Evolutionary conservation across 164 flowering plant species (phyloP).

Genomic region (Paratinospora sagittata): DNA sequence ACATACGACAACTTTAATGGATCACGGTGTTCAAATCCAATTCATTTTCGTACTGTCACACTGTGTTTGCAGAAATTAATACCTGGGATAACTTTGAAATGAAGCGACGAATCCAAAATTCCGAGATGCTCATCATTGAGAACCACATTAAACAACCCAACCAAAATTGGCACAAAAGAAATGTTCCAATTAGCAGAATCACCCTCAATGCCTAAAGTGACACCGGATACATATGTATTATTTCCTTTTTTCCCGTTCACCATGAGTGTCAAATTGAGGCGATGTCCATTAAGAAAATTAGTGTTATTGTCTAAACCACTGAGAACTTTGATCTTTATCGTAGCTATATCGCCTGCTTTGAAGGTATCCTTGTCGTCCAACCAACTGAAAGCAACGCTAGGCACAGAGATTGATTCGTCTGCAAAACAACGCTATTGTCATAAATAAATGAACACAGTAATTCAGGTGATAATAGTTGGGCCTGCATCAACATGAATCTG

Average conservation of each 20-base stretch:
- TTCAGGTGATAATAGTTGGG: background rate
- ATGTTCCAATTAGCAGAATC: constrained; percentile 53
- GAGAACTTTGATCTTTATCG: constrained; percentile 49
- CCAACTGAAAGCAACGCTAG: constrained; percentile 74
- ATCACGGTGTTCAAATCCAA: too few species aligned
- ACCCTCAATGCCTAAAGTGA: constrained; percentile 28
- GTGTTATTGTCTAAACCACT: constrained; percentile 21
- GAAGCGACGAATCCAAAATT: constrained; percentile 63
- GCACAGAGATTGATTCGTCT: constrained; percentile 18
- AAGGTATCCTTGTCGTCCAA: constrained; percentile 42
- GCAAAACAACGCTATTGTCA: background rate
- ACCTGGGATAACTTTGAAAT: constrained; percentile 75
- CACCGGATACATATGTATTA: constrained; percentile 58
- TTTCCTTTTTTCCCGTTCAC: constrained; percentile 73
- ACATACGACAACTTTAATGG: too few species aligned
- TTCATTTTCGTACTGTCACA: too few species aligned
- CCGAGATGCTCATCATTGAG: constrained; percentile 44
- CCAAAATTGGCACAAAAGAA: constrained; percentile 49
- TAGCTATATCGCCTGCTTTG: constrained; percentile 59
- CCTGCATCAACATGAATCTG: background rate
- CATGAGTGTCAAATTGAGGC: constrained; percentile 39
- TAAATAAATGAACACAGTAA: background rate
- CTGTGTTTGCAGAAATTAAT: background rate
- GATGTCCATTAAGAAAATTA: constrained; percentile 17
- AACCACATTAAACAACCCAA: constrained; percentile 53